A percentile compares a stretch with the other conserved stretches of the same genome.
Conservation (phyloP, 768 basidiomycete species). For the Psilocybe cyanescens region DNA sequence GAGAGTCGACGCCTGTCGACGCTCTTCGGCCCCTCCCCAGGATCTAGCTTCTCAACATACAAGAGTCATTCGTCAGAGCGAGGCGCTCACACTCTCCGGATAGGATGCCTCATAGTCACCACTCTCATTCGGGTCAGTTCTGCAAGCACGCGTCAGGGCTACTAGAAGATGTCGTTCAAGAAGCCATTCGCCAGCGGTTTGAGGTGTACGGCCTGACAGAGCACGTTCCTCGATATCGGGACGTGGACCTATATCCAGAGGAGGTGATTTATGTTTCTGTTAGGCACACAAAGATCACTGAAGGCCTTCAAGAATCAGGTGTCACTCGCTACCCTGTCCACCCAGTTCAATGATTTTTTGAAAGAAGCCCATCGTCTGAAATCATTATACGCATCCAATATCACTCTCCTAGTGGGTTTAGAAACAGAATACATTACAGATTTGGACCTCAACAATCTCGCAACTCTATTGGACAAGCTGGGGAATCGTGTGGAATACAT, state of each 20-base stretch:
- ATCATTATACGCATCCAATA: slow-evolving; percentile 57
- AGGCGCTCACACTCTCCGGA: not conserved
- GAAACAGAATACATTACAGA: slow-evolving; percentile 90
- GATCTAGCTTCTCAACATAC: not conserved
- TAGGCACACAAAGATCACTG: slow-evolving; percentile 7
- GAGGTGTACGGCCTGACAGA: slow-evolving; percentile 86
- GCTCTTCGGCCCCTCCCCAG: not conserved
- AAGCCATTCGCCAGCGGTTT: slow-evolving; percentile 82
- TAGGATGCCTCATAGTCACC: slow-evolving; percentile 69
- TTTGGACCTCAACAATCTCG: slow-evolving; percentile 63
- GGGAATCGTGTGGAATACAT: slow-evolving; percentile 75
- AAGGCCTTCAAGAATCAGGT: slow-evolving; percentile 52
- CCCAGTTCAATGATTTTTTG: slow-evolving; percentile 77
- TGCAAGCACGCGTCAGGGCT: slow-evolving; percentile 86
- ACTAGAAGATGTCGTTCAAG: slow-evolving; percentile 79
- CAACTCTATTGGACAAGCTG: slow-evolving; percentile 51
- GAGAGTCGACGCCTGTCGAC: not conserved
- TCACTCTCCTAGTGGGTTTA: slow-evolving; percentile 83
- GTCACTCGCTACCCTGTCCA: slow-evolving; percentile 50
- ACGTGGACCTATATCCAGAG: slow-evolving; percentile 89
- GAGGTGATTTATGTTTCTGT: slow-evolving; percentile 62
- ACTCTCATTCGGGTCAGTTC: slow-evolving; percentile 93
- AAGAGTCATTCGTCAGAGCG: not conserved
- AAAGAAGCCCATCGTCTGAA: slow-evolving; percentile 82
- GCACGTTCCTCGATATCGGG: slow-evolving; percentile 89